Evolutionary conservation across 106 monocot genomes (phyloP).

Genomic region (Acanthochlamys bracteata): DNA sequence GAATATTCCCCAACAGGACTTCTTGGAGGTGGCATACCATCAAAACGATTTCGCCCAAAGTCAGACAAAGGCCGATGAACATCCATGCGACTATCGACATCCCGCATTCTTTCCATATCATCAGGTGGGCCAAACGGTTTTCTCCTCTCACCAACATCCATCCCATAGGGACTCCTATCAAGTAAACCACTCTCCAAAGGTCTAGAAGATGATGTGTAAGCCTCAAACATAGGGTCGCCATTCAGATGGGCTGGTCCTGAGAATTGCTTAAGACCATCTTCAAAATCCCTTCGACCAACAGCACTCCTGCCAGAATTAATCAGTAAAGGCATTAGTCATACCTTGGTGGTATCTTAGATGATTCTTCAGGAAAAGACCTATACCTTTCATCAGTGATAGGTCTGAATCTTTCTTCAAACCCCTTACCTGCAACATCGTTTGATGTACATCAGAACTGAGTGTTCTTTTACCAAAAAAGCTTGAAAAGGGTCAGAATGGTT

Average conservation of each 20-base stretch:
- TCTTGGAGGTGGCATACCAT: conserved; percentile 26
- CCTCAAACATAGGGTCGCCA: conserved; percentile 34
- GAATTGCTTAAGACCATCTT: conserved; percentile 73
- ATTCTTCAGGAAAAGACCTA: conserved; percentile 28
- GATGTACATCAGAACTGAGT: no score
- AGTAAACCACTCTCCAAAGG: conserved; percentile 34
- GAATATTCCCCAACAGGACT: conserved; percentile 28
- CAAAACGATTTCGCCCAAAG: conserved; percentile 29
- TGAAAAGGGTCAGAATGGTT: no score
- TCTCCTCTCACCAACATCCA: conserved; percentile 5
- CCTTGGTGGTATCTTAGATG: conserved; percentile 17
- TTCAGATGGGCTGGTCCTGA: conserved; percentile 47
- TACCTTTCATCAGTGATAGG: conserved; percentile 34
- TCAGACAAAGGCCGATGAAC: conserved; percentile 27
- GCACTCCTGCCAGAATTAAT: conserved; percentile 21
- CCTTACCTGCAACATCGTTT: no score
- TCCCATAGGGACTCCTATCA: conserved; percentile 12
- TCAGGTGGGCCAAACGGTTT: not conserved
- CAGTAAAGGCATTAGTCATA: conserved; percentile 21
- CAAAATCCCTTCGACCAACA: conserved; percentile 34
- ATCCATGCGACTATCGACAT: conserved; percentile 6
- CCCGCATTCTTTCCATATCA: not conserved
- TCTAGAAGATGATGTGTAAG: conserved; percentile 25
- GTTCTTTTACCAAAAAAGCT: no score
- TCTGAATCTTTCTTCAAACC: conserved; percentile 31